phyloP scores from a whole-genome alignment of 257 asterid genomes.

The Marsdenia floribunda region DNA sequence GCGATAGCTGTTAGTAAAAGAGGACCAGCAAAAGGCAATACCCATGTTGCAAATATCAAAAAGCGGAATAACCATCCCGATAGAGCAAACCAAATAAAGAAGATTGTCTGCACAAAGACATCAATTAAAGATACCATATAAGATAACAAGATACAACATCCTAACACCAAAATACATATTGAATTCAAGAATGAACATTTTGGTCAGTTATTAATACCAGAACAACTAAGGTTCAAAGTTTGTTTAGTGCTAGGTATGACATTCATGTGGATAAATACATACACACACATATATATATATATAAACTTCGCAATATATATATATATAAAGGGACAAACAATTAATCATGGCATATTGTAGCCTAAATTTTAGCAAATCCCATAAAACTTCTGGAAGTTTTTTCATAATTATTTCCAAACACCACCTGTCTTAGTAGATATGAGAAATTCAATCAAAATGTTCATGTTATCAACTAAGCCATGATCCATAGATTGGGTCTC shows the following conservation, averaged over 20 bases:
- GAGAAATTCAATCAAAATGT: neutral
- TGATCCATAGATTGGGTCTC: neutral
- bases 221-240: neutral
- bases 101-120: constrained; percentile 60
- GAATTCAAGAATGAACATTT: neutral
- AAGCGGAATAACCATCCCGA: constrained; percentile 94
- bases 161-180: neutral
- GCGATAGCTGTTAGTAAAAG: constrained; percentile 81
- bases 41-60: constrained; percentile 76
- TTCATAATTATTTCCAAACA: neutral
- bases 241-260: neutral
- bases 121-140: constrained; percentile 10
- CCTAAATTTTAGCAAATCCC: neutral
- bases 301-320: no score
- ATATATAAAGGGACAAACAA: neutral
- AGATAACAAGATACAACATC: neutral
- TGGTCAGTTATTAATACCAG: neutral
- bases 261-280: neutral
- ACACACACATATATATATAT: no score
- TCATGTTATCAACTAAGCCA: neutral
- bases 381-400: neutral
- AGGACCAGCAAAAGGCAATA: constrained; percentile 95
- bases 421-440: neutral
- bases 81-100: constrained; percentile 95
- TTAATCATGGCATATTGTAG: neutral